Evolutionary conservation across 495 filamentous ascomycete genomes (phyloP).

Genomic region (Bombardia bombarda): DNA sequence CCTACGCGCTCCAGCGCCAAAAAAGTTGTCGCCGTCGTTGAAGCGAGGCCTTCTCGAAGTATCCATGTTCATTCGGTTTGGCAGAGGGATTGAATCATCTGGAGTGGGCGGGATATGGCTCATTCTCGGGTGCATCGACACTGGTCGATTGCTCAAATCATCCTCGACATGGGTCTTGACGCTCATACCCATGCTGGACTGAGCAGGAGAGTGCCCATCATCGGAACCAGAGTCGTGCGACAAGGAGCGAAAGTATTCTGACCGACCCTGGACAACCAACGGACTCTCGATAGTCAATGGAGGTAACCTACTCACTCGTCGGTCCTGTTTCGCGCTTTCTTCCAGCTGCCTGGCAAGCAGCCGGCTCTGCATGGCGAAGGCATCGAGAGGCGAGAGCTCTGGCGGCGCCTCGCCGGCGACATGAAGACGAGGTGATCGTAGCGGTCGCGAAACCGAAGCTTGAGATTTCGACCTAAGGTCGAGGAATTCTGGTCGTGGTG

Average conservation of each 20-base stretch:
- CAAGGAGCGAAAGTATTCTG: constrained; percentile 63
- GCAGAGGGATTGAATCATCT: constrained; percentile 38
- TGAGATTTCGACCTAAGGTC: constrained; percentile 59
- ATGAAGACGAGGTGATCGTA: constrained; percentile 66
- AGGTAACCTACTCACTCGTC: constrained; percentile 76
- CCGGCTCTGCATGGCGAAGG: constrained; percentile 82
- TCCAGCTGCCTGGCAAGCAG: constrained; percentile 81
- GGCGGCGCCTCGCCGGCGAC: constrained; percentile 83
- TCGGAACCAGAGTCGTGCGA: constrained; percentile 38
- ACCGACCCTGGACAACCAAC: constrained; percentile 56
- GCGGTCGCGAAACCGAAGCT: constrained; percentile 45
- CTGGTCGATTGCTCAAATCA: constrained; percentile 45
- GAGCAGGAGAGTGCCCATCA: constrained; percentile 23
- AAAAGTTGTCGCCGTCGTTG: constrained; percentile 25
- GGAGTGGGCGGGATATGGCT: constrained; percentile 53
- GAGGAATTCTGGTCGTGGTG: constrained; percentile 42
- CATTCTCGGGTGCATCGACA: constrained; percentile 66
- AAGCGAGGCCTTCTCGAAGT: constrained; percentile 20
- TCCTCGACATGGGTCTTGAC: constrained; percentile 52
- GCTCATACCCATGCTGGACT: constrained; percentile 31
- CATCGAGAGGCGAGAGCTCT: constrained; percentile 87
- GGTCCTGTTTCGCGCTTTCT: constrained; percentile 58
- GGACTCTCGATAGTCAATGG: constrained; percentile 70
- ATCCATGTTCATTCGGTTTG: constrained; percentile 26
- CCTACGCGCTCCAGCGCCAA: constrained; percentile 33